Evolutionary conservation across 345 rosid species (phyloP).

Genomic region (Durio zibethinus): DNA sequence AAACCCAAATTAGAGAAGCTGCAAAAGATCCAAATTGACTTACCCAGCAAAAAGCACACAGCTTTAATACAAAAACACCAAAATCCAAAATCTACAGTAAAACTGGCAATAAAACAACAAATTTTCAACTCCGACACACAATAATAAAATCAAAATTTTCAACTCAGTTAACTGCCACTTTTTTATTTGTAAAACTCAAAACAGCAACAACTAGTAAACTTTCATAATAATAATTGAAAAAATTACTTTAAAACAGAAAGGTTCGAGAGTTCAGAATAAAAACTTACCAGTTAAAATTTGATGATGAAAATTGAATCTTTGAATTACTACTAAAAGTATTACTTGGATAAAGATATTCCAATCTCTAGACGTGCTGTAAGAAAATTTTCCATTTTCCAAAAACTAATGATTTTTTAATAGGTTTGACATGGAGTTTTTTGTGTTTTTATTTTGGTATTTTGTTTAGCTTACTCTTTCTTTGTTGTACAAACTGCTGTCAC

Average conservation of each 20-base stretch:
- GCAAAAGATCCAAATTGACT: conserved; percentile 8
- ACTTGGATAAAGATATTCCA: conserved; percentile 22
- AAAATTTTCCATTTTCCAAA: conserved; percentile 48
- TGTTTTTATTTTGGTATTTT: conserved; percentile 5
- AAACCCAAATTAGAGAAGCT: not conserved
- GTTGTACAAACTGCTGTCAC: conserved; percentile 26
- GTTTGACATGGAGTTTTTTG: conserved; percentile 37
- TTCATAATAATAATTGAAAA: not conserved
- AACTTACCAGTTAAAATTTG: not conserved
- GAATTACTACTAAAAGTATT: not conserved
- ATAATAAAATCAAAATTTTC: not conserved
- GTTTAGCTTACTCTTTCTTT: not conserved
- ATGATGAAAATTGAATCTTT: not conserved
- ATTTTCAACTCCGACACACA: not conserved
- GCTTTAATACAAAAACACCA: not conserved
- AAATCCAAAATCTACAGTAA: not conserved
- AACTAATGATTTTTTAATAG: conserved; percentile 35
- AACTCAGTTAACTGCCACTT: not conserved
- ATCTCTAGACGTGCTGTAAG: conserved; percentile 30
- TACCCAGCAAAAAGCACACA: conserved; percentile 8
- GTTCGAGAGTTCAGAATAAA: conserved; percentile 6
- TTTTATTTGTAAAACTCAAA: not conserved
- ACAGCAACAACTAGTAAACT: conserved; percentile 5
- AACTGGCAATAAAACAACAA: conserved; percentile 5
- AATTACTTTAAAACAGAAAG: not conserved